Percentiles rank a stretch among this genome's conserved stretches.
These are phyloP conservation scores for Miamiensis avidus DNA, from an alignment of 169 alveolate genomes.

Conservation along the genomic window DNA sequence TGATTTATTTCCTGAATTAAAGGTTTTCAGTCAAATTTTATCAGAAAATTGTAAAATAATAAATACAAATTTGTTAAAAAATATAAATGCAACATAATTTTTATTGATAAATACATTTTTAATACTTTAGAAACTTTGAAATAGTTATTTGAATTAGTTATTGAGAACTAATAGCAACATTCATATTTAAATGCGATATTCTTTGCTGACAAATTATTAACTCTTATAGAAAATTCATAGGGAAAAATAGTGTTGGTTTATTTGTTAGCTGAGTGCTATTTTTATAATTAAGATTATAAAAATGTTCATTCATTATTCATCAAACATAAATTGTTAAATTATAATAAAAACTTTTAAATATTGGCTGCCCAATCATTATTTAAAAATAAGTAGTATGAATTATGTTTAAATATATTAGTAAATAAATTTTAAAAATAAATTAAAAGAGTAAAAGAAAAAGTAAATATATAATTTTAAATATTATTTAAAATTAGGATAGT, in stretches of 20 bases:
- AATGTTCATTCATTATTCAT: conserved; percentile 71
- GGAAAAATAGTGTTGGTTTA: conserved; percentile 10
- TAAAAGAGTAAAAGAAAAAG: no score
- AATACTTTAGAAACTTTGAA: not conserved
- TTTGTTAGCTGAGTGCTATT: conserved; percentile 62
- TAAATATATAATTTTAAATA: not conserved
- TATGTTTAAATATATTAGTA: conserved; percentile 68
- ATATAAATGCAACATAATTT: no score
- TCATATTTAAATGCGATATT: conserved; percentile 15
- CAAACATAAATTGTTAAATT: conserved; percentile 58
- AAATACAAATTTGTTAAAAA: no score
- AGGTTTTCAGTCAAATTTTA: not conserved
- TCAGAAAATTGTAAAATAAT: not conserved
- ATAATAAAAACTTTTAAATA: conserved; percentile 67
- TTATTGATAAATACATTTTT: no score
- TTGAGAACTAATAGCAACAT: conserved; percentile 5
- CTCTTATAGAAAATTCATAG: not conserved
- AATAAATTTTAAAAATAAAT: conserved; percentile 27
- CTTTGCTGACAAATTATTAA: conserved; percentile 25
- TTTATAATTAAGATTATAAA: conserved; percentile 73
- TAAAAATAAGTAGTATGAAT: conserved; percentile 67
- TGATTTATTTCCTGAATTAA: not conserved
- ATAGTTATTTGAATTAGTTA: conserved; percentile 3
- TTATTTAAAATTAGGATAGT: not conserved
- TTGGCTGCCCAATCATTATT: conserved; percentile 75